Conservation (phyloP, 1,284 basidiomycete species). For the Cutaneotrichosporon cavernicola region DNA sequence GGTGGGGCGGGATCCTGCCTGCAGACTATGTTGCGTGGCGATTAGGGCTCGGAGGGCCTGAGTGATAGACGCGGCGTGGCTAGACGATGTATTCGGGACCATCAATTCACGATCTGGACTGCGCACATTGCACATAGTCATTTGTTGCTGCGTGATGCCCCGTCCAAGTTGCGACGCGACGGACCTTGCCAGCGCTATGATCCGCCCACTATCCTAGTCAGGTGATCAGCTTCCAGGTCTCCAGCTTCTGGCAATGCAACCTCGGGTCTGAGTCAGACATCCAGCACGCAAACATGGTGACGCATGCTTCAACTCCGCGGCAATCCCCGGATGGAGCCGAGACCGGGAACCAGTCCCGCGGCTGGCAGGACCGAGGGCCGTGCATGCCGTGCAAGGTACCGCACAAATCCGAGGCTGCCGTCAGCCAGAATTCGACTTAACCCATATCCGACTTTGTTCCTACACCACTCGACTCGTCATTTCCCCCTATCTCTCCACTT, state of each 20-base stretch:
- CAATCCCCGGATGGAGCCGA: not conserved
- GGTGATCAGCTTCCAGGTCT: not conserved
- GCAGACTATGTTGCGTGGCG: conserved; percentile 45
- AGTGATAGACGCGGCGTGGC: not conserved
- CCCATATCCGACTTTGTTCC: not conserved
- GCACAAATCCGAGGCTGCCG: not conserved
- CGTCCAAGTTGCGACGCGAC: too few relatives aligned
- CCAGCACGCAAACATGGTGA: not conserved
- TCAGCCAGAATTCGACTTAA: not conserved
- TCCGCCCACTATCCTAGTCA: not conserved
- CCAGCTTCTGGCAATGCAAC: too few relatives aligned
- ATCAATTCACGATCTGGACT: not conserved
- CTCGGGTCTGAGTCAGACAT: not conserved
- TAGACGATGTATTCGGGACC: not conserved
- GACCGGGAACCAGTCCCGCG: not conserved
- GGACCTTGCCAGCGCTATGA: too few relatives aligned
- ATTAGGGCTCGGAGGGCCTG: not conserved
- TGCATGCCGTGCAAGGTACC: not conserved
- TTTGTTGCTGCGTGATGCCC: too few relatives aligned
- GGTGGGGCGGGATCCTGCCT: conserved; percentile 48
- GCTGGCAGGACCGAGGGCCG: not conserved
- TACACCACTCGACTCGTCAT: not conserved
- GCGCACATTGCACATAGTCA: too few relatives aligned
- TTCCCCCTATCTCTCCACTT: not conserved
- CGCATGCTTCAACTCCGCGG: not conserved